Evolutionary conservation across 2,329 filamentous ascomycete species (phyloP).

Genomic region (Fusarium tanahbumbuense): DNA sequence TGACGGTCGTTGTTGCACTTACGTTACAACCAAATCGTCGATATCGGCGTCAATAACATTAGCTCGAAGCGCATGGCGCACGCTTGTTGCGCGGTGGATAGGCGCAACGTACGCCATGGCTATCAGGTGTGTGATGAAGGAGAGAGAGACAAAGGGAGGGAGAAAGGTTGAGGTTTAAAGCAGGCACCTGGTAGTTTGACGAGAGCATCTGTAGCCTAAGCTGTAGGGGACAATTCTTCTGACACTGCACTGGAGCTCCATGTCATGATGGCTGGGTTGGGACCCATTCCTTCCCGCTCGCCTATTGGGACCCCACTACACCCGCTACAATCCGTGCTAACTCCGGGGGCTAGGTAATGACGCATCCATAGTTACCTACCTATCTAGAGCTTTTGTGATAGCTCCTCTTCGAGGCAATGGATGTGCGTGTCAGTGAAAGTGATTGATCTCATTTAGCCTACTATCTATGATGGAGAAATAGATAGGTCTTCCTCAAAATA

Average conservation of each 20-base stretch:
- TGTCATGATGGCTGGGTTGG: neutral
- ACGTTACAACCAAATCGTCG: slow-evolving; percentile 90
- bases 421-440: neutral
- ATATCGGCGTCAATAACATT: slow-evolving; percentile 79
- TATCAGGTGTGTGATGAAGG: slow-evolving; percentile 13
- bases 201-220: too few relatives aligned
- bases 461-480: neutral
- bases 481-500: neutral
- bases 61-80: slow-evolving; percentile 87
- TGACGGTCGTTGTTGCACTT: slow-evolving; percentile 53
- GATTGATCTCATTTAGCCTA: neutral
- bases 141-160: neutral
- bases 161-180: slow-evolving; percentile 9
- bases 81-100: slow-evolving; percentile 91
- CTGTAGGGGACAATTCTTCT: neutral
- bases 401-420: slow-evolving; percentile 24
- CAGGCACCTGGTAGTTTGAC: neutral
- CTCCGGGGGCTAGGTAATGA: slow-evolving; percentile 43
- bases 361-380: slow-evolving; percentile 7
- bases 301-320: slow-evolving; percentile 30
- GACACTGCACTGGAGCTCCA: neutral
- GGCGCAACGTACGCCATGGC: slow-evolving; percentile 94
- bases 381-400: slow-evolving; percentile 9
- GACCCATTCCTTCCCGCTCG: slow-evolving; percentile 4
- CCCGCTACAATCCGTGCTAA: slow-evolving; percentile 40